A percentile compares a stretch with the other conserved stretches of the same genome.
These are phyloP conservation scores for Meira nashicola DNA, from an alignment of 1,284 basidiomycete species.

Conservation along the genomic window DNA sequence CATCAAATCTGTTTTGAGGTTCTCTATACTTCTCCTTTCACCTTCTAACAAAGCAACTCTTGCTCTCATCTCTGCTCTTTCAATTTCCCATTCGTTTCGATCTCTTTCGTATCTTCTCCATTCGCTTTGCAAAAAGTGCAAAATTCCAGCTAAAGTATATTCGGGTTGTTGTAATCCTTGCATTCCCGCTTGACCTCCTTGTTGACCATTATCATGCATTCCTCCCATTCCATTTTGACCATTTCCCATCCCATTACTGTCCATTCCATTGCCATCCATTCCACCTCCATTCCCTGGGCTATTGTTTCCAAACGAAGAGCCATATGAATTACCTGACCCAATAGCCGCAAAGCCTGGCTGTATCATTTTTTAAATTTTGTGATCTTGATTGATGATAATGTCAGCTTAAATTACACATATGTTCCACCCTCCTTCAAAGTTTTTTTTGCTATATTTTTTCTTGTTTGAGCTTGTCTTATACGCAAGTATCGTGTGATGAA, in stretches of 20 bases:
- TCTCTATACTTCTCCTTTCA: slow-evolving; percentile 90
- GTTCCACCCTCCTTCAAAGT: too few relatives aligned
- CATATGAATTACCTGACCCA: neutral
- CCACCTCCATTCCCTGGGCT: neutral
- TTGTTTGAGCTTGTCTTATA: too few relatives aligned
- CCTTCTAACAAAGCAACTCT: slow-evolving; percentile 96
- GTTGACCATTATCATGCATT: neutral
- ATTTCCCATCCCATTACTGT: slow-evolving; percentile 3
- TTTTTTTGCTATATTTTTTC: too few relatives aligned
- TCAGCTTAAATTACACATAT: too few relatives aligned
- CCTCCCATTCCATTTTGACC: slow-evolving; percentile 7
- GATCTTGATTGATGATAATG: too few relatives aligned
- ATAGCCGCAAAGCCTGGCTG: slow-evolving; percentile 7
- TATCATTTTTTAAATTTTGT: neutral
- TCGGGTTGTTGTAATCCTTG: slow-evolving; percentile 22
- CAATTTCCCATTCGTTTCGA: slow-evolving; percentile 99
- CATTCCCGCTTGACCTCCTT: neutral
- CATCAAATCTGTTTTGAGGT: slow-evolving; percentile 90
- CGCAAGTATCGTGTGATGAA: too few relatives aligned
- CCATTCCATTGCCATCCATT: neutral
- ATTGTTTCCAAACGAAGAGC: neutral
- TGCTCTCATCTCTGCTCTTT: slow-evolving; percentile 96
- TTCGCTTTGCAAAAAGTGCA: slow-evolving; percentile 96
- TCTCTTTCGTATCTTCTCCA: slow-evolving; percentile 89
- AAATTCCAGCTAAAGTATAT: slow-evolving; percentile 77